Conservation (phyloP, 164 flowering plant genomes). For the Aristolochia californica region DNA sequence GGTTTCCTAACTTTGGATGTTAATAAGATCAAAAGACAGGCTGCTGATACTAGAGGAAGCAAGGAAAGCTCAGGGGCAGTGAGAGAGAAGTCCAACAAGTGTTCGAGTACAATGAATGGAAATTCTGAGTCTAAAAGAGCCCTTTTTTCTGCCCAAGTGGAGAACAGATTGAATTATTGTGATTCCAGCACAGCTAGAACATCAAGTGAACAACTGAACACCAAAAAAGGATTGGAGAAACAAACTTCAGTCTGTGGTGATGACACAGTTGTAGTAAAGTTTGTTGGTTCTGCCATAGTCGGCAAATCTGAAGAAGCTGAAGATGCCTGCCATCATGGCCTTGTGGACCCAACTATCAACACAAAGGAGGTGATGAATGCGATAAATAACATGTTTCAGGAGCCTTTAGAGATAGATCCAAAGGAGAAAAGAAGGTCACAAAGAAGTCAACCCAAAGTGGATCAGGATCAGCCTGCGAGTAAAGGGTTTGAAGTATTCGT, state of each 20-base stretch:
- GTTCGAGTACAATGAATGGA: no score
- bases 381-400: constrained; percentile 80
- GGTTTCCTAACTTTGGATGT: no score
- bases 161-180: neutral
- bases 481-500: constrained; percentile 42
- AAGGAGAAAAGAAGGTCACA: constrained; percentile 23
- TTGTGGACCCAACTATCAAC: constrained; percentile 90
- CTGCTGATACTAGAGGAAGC: no score
- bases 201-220: neutral
- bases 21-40: no score
- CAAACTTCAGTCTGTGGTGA: constrained; percentile 29
- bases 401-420: constrained; percentile 57
- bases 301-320: constrained; percentile 68
- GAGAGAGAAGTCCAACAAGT: no score
- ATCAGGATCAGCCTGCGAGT: constrained; percentile 16
- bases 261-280: constrained; percentile 57
- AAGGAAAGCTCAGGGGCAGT: no score
- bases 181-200: neutral
- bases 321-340: constrained; percentile 91
- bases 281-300: constrained; percentile 63
- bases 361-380: constrained; percentile 85
- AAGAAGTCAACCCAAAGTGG: constrained; percentile 23
- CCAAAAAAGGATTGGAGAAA: constrained; percentile 1
- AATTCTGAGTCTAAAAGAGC: no score
- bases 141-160: no score